These are phyloP conservation scores for Ilex asprella DNA, from an alignment of 257 asterid species.

Conservation along the genomic window DNA sequence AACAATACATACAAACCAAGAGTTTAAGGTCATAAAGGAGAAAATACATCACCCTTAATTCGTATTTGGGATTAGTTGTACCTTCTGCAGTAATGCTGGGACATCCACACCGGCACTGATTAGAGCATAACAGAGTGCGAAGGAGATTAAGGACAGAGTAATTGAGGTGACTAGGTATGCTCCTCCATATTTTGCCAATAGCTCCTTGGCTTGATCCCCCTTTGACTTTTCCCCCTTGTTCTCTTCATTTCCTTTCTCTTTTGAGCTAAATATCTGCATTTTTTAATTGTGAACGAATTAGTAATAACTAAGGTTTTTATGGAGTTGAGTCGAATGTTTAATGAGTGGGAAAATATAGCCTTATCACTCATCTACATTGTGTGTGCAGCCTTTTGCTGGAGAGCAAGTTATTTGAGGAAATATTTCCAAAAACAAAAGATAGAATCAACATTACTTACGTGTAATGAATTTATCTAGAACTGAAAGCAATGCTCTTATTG, in stretches of 20 bases:
- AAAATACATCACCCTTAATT: no score
- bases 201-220: constrained; percentile 88
- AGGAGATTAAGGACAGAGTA: constrained; percentile 84
- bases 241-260: constrained; percentile 40
- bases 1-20: constrained; percentile 8
- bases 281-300: background rate
- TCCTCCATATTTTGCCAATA: constrained; percentile 87
- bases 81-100: constrained; percentile 68
- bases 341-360: background rate
- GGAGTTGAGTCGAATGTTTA: background rate
- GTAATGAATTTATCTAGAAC: no score
- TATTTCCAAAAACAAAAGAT: no score
- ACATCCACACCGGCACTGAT: constrained; percentile 85
- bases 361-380: no score
- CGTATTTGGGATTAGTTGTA: constrained; percentile 8
- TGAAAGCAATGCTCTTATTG: no score
- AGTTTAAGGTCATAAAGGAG: background rate
- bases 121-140: constrained; percentile 70
- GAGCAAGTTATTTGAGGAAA: no score
- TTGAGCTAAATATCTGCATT: constrained; percentile 70
- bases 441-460: no score
- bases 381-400: no score
- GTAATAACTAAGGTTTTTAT: background rate
- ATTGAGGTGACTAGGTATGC: constrained; percentile 92
- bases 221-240: constrained; percentile 46